These are phyloP conservation scores for Plasmodium vivax DNA, from an alignment of 169 alveolate genomes.

Conservation along the genomic window DNA sequence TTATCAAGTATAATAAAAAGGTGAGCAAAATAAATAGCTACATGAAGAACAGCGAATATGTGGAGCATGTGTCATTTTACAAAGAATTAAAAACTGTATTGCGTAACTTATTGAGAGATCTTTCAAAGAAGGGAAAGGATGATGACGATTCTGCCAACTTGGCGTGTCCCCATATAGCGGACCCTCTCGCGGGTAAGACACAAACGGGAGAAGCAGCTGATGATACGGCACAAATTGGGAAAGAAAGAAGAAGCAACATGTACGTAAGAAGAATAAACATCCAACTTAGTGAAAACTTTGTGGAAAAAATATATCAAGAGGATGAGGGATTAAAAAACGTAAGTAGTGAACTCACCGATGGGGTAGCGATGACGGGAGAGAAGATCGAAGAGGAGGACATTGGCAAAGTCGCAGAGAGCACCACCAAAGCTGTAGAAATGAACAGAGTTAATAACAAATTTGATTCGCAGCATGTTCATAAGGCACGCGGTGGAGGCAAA, in stretches of 20 bases:
- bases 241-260: background rate
- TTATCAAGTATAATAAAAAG: constrained; percentile 56
- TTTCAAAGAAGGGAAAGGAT: constrained; percentile 16
- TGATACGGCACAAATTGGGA: background rate
- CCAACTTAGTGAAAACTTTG: constrained; percentile 22
- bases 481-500: background rate
- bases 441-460: background rate
- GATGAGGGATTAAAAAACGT: background rate
- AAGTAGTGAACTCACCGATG: background rate
- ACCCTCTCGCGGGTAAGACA: background rate
- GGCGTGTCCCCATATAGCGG: background rate
- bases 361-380: background rate
- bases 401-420: background rate
- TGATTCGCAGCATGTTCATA: background rate
- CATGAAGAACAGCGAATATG: constrained; percentile 2
- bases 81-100: constrained; percentile 20
- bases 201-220: background rate
- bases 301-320: constrained; percentile 30
- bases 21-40: constrained; percentile 49
- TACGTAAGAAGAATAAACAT: constrained; percentile 12
- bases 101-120: constrained; percentile 4
- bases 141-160: background rate
- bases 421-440: background rate
- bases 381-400: background rate
- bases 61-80: constrained; percentile 51